phyloP scores from a whole-genome alignment of 1,284 basidiomycete species.

The Naganishia cerealis region DNA sequence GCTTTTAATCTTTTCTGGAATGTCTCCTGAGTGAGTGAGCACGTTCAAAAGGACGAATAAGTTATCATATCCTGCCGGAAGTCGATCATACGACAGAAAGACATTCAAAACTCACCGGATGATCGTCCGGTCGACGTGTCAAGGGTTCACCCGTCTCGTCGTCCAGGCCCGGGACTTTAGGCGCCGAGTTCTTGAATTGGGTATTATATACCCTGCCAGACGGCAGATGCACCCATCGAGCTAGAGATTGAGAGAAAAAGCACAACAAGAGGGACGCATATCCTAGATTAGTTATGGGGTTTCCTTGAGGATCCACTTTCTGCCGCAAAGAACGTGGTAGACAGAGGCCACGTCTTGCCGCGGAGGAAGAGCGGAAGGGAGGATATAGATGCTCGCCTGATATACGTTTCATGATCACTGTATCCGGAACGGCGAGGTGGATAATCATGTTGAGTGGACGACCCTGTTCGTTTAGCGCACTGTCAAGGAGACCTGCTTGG shows the following conservation, averaged over 20 bases:
- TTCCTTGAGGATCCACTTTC: background rate
- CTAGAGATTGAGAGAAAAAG: conserved; percentile 47
- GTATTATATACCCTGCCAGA: conserved; percentile 93
- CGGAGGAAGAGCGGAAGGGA: background rate
- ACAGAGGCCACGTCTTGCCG: conserved; percentile 4
- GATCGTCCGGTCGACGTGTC: conserved; percentile 86
- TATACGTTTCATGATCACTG: conserved; percentile 84
- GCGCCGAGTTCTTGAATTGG: conserved; percentile 72
- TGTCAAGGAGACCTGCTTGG: conserved; percentile 81
- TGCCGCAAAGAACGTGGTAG: background rate
- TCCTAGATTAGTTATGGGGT: background rate
- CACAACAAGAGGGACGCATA: background rate
- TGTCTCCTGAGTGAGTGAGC: conserved; percentile 62
- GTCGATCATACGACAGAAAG: background rate
- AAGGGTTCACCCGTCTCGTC: conserved; percentile 90
- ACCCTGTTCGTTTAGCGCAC: conserved; percentile 49
- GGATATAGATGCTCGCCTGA: conserved; percentile 56
- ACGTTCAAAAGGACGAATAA: conserved; percentile 21
- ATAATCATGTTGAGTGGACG: conserved; percentile 76
- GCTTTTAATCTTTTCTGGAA: conserved; percentile 76
- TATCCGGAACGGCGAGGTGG: conserved; percentile 87
- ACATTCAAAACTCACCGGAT: conserved; percentile 64
- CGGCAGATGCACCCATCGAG: conserved; percentile 89
- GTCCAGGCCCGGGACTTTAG: conserved; percentile 80
- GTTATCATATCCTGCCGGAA: background rate